Evolutionary conservation across 768 basidiomycete genomes (phyloP), one percentile per base, ranked within the genome.

Genomic region (Melanogaster broomeanus): DNA sequence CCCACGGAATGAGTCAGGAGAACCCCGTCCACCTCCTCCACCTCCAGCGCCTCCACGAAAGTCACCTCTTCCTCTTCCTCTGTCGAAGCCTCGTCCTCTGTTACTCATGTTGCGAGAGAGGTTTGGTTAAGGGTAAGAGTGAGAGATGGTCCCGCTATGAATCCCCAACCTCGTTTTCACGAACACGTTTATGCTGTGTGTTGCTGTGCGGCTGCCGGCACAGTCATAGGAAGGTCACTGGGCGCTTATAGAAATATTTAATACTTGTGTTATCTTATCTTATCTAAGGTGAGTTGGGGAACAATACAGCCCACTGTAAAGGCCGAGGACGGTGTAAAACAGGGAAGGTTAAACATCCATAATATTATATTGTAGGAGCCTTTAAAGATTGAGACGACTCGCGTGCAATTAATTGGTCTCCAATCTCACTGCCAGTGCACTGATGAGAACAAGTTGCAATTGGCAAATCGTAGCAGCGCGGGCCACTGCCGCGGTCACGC

Each of bases 1-100:
- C 48, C 66, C 65, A 35, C 61, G 59, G 8, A 37, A 55, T 30
- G 47, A 15, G 49, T 65, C 61, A 6, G 61, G 55, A 49, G 54
- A 63, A 42, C 74, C 69, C 31, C 72, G 57, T 31, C 72, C 70
- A 45, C 67, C 61, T 13, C 74, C 67, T 37, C 65, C 61, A 3
- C 70, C 63, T 35, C 68, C 61, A 37, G 40, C 39, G 39, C 65
- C 64, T 38, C 67, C 69, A 34, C 55, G 44, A 28, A 45, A 51
- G 24, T 66, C 65, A 31, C 74, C 67, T 45, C 72, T 72, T 24
- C 74, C 67, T 45, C 72, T 72, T 24, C 73, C 72, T 55, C 73
- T 57, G 45, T 69, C 73, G 25, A 65, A 63, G 61, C 72, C 78
- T 61, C 78, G 67, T 24, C 69, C 72, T 66, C 72, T 70, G 57